Evolutionary conservation across 352 stramenopile genomes (phyloP), one percentile per base, ranked within the genome.

Genomic region (Albugo laibachii): DNA sequence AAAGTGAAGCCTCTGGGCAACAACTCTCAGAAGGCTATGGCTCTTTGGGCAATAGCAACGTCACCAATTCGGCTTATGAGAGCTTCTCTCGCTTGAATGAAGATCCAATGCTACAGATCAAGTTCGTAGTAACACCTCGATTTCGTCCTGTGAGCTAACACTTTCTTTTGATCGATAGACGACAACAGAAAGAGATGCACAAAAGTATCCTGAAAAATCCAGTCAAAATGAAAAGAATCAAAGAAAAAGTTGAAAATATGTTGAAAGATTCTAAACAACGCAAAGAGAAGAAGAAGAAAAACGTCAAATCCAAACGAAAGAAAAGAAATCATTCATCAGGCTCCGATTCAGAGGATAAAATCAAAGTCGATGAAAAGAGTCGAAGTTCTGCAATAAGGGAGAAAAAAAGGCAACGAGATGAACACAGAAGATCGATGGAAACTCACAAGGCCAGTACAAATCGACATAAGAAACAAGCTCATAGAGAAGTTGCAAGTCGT

Each of bases 51-150:
- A 47, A 83, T 41, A 57, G 47, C 0, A 81, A 83, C 48, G 58
- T 49, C 0, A 55, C 63, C 1, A 42, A 80, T 8, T 63, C 74
- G 1, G 65, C 74, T 11, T 97, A 95, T 48, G 84, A 97, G 53
- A 58, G 72, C 14, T 97, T 97, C 64, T 89, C 88, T 41, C 58
- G 92, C 16, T 61, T 95, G 21, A 82, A 96, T 31, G 93, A 98
- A 55, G 93, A 98, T 63, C 93, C 93, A 1, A 96, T 98, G 87
- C 97, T 96, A 74, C 53, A 91, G 14, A 96, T 98, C 35, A 67
- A 70, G 54, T 73, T 69, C 46, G 53, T 57, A 13, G 41, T 66
- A 39, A 21, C 46, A 37, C 19, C 18, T 5, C 2, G 11, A 48
- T 5, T 19, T 41, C 21, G 52, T 38, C 34, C 27, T 45, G 34